These are phyloP conservation scores for Ricinus communis DNA, from an alignment of 345 rosid species.

Conservation along the genomic window DNA sequence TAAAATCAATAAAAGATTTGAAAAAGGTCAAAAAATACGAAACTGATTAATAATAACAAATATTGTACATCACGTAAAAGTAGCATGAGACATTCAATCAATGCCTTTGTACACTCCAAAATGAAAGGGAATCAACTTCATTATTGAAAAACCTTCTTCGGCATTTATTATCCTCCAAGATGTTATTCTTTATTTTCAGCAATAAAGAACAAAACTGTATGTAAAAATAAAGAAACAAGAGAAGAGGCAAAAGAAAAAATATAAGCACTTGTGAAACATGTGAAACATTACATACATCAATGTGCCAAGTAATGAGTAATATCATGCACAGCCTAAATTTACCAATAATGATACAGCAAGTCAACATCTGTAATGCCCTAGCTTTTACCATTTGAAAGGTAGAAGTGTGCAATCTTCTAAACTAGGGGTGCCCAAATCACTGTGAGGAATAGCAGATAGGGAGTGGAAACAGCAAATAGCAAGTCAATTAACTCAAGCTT, in stretches of 20 bases:
- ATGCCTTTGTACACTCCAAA: no score
- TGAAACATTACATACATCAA: neutral
- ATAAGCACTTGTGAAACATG: neutral
- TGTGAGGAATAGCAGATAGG: conserved; percentile 26
- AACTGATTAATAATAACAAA: no score
- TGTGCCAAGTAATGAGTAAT: neutral
- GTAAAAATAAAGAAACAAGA: neutral
- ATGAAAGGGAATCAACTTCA: no score
- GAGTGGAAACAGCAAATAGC: neutral
- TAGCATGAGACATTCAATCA: no score
- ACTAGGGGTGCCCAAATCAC: neutral
- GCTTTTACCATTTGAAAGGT: conserved; percentile 12
- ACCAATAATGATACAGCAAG: neutral
- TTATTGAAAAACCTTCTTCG: no score
- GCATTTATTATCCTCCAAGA: no score
- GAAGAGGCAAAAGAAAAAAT: neutral
- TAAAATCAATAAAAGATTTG: no score
- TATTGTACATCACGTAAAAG: no score
- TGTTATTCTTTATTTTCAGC: no score
- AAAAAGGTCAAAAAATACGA: no score
- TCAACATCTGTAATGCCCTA: neutral
- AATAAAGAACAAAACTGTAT: no score
- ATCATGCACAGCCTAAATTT: neutral
- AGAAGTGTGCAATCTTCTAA: neutral
- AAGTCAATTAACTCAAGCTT: neutral